Evolutionary conservation across 2,329 filamentous ascomycete species (phyloP), one percentile per base, ranked within the genome.

Genomic region (Trematosphaeria pertusa): DNA sequence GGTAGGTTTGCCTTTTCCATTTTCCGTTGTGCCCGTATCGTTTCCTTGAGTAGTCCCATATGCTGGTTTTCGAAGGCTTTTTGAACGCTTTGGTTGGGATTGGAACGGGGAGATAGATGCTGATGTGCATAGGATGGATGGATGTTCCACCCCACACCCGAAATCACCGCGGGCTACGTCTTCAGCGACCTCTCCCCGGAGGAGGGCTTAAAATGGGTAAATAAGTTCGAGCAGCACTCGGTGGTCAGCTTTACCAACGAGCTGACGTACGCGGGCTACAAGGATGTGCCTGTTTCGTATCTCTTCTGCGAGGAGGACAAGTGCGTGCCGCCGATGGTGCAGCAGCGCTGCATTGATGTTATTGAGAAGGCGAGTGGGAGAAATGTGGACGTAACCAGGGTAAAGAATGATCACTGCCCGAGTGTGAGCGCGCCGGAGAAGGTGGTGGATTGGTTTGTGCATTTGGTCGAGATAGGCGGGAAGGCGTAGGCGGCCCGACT

Each of bases 191-290:
- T 65, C 5, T 31, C 58, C 2, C 28, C 24, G 1, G 58, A 59
- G 9, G 40, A 55, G 14, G 61, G 46, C 2, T 22, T 45, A 5
- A 37, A 48, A 14, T 54, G 44, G 41, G 57, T 53, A 1, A 38
- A 46, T 17, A 50, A 47, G 9, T 61, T 63, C 21, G 31, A 51
- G 2, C 52, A 50, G 10, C 75, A 78, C 37, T 74, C 70, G 0
- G 50, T 60, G 7, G 45, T 59, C 9, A 67, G 62, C 34, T 77
- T 77, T 49, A 43, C 34, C 0, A 61, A 61, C 15, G 50, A 58
- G 3, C 48, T 78, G 31, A 74, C 70, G 1, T 63, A 77, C 51
- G 47, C 67, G 2, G 74, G 73, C 0, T 78, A 75, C 48, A 72
- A 70, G 43, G 64, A 76, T 26, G 58, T 75, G 1, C 70, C 70